Evolutionary conservation across 2,329 filamentous ascomycete species (phyloP), one percentile per base, ranked within the genome.

Genomic region (Aureobasidium namibiae): DNA sequence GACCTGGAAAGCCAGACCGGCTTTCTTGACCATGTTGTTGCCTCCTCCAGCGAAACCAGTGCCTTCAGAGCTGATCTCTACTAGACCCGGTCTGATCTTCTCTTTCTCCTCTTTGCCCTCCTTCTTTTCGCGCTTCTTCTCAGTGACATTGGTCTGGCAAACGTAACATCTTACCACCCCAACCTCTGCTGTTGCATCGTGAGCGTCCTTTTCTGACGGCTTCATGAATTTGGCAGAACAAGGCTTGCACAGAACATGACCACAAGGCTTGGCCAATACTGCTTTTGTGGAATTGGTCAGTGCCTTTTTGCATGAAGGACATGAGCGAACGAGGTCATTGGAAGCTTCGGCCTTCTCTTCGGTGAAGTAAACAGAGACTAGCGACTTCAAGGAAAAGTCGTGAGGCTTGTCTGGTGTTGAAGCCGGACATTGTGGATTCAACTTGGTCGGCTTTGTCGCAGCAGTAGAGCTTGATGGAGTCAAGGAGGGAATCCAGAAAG

Each of bases 1-100:
- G 69, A 89, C 92, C 70, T 95, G 89, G 72, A 96, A 96, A 0
- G 86, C 87, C 18, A 95, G 84, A 0, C 88, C 87, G 3, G 81
- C 76, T 71, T 86, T 94, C 73, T 88, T 88, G 16, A 95, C 90
- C 66, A 89, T 82, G 68, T 88, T 95, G 54, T 83, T 82, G 2
- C 94, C 92, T n/a, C 87, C 86, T 4, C 90, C 88, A 4, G 92
- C 92, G 73, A 96, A 97, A 0, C 92, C 92, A 0, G 92, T 97
- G 0, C 92, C 92, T 66, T 96, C 92, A 36, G 87, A 89, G 65
- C 83, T 85, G 50, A 97, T 81, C 68, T 88, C 84, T 3, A 96
- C 86, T 34, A 96, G 69, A 0, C 92, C 92, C 0, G 86, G 83
- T 61, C 79, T 83, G 36, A 87, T 79, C 56, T 77, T 82, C 36